Evolutionary conservation across 257 asterid species (phyloP), one percentile per base, ranked within the genome.

Genomic region (Linderniella brevidens): DNA sequence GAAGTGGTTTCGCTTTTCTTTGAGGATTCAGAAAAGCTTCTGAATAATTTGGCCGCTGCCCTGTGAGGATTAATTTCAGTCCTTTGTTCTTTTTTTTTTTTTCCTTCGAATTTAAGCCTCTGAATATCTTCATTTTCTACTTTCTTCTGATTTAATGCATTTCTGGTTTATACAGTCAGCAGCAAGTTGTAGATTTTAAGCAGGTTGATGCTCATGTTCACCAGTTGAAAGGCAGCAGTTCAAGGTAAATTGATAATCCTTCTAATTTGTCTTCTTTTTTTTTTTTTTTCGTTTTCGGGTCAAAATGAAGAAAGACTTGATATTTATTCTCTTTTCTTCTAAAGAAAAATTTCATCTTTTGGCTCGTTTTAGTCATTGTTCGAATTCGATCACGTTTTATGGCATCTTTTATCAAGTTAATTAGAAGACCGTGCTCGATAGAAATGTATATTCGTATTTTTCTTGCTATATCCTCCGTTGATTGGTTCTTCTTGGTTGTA

Each of bases 181-280:
- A 74, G 63, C 79, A 58, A 47, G 55, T 71, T 60, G 88, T 78
- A 32, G 83, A 78, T 64, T 74, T 65, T 59, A 71, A 78, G 74
- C 75, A 66, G 73, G 72, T 74, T 61, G 88, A 78, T 68, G 74
- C 76, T 9, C 75, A 78, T 68, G 80, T 74, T 59, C 88, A 74
- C 32, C 83, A 78, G 70, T 71, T 78, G 69, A 78, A 78, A 65
- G 88, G 88, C 45, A 78, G 88, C 75, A 78, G 88, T 60, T 78
- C 88, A 49, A 78, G 88, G 88, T 77, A 55, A 48, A 16, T 37
- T 50, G 35, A 8, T 15, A 37, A 11, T 35, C 9, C 25, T 19
- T 17, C 0, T 25, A 25, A 25, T 25, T 25, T 25, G 32, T 25
- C 32, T 25, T 25, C 32, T 25, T 25, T 25, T 6, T 25, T 25